phyloP scores from a whole-genome alignment of 768 basidiomycete species.

The Pisolithus sp. region DNA sequence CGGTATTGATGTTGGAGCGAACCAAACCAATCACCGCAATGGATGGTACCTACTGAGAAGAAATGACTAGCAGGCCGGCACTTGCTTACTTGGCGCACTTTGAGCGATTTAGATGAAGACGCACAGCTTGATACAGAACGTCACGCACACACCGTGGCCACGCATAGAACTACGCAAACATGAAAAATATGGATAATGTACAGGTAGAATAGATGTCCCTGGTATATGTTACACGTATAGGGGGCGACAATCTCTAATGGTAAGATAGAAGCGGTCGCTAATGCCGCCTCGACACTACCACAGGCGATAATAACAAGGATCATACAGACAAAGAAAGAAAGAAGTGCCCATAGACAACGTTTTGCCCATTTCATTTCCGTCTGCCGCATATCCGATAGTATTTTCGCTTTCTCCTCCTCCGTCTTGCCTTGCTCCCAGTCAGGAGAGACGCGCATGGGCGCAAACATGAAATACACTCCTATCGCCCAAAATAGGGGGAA shows the following conservation, averaged over 20 bases:
- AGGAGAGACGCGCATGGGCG: slow-evolving; percentile 42
- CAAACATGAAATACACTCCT: slow-evolving; percentile 49
- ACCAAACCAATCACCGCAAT: too few species aligned
- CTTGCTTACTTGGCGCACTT: too few species aligned
- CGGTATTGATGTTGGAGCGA: too few species aligned
- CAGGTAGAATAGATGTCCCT: background rate
- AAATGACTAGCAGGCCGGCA: too few species aligned
- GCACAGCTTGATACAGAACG: background rate
- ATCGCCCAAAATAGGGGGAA: slow-evolving; percentile 60
- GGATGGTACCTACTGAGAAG: too few species aligned
- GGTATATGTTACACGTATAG: background rate
- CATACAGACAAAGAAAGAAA: slow-evolving; percentile 35
- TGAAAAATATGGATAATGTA: background rate
- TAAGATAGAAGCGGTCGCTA: slow-evolving; percentile 7
- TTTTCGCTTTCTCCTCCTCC: slow-evolving; percentile 39
- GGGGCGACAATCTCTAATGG: background rate
- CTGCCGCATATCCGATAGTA: slow-evolving; percentile 42
- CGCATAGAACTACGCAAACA: background rate
- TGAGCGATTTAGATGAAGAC: too few species aligned
- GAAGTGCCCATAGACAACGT: slow-evolving; percentile 48
- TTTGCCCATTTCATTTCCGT: slow-evolving; percentile 52
- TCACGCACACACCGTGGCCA: background rate
- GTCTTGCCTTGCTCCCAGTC: slow-evolving; percentile 56
- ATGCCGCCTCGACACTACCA: slow-evolving; percentile 14
- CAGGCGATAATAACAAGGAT: slow-evolving; percentile 15